Conservation (phyloP, 768 basidiomycete species). For the Leccinum aurantiacum region DNA sequence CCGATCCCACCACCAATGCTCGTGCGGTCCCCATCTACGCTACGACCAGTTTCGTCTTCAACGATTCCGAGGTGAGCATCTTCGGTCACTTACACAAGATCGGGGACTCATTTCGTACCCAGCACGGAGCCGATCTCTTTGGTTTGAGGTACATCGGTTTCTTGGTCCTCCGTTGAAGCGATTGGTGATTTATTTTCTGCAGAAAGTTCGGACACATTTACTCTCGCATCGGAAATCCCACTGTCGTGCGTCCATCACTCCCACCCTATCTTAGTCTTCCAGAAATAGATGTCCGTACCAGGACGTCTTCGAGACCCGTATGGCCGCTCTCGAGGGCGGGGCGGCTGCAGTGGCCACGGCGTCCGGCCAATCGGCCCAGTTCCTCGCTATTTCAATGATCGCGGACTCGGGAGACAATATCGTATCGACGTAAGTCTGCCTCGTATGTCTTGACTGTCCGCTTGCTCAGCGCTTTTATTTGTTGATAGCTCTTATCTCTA, state of each 20-base stretch:
- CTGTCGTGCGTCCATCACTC: slow-evolving; percentile 41
- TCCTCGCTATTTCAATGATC: slow-evolving; percentile 55
- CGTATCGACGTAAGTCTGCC: slow-evolving; percentile 47
- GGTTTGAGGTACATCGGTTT: slow-evolving; percentile 37
- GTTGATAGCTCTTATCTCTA: slow-evolving; percentile 48
- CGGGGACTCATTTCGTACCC: slow-evolving; percentile 4
- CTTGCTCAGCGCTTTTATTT: not conserved
- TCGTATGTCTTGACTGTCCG: not conserved
- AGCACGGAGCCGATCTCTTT: slow-evolving; percentile 60
- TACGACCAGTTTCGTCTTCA: slow-evolving; percentile 55
- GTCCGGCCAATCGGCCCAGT: slow-evolving; percentile 64
- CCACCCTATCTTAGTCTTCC: not conserved
- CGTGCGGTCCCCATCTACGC: slow-evolving; percentile 67
- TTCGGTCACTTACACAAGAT: not conserved
- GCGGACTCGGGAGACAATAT: slow-evolving; percentile 63
- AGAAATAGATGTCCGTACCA: slow-evolving; percentile 16
- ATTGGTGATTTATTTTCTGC: not conserved
- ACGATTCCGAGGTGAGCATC: slow-evolving; percentile 45
- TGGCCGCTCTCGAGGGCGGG: slow-evolving; percentile 65
- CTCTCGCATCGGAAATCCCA: slow-evolving; percentile 57
- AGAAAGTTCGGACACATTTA: slow-evolving; percentile 52
- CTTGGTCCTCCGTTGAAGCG: not conserved
- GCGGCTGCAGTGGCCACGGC: slow-evolving; percentile 55
- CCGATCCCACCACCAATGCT: slow-evolving; percentile 54
- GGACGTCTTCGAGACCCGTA: slow-evolving; percentile 67